phyloP scores from a whole-genome alignment of 208 protist genomes.

The Leishmania martiniquensis region DNA sequence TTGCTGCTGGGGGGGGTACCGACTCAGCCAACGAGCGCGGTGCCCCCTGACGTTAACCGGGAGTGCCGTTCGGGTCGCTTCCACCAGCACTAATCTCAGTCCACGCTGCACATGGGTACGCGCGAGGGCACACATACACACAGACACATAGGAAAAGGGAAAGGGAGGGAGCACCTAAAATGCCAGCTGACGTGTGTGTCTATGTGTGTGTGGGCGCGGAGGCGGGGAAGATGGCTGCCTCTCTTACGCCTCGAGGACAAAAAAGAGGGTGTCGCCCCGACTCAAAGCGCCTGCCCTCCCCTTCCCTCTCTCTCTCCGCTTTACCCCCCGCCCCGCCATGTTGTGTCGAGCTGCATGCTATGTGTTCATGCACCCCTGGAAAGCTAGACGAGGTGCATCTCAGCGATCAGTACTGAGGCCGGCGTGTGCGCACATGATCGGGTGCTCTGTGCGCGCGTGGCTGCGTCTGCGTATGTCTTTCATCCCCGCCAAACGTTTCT shows the following conservation, averaged over 20 bases:
- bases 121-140: neutral
- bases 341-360: neutral
- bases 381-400: neutral
- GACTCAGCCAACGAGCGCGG: neutral
- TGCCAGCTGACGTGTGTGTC: too few relatives aligned
- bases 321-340: too few relatives aligned
- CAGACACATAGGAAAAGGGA: neutral
- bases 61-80: neutral
- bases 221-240: too few relatives aligned
- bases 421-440: too few relatives aligned
- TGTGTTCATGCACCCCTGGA: neutral
- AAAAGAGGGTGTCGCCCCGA: too few relatives aligned
- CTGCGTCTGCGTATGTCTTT: neutral
- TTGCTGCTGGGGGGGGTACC: neutral
- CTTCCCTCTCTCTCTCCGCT: neutral
- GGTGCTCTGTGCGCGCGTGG: neutral
- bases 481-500: too few relatives aligned
- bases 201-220: too few relatives aligned
- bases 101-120: too few relatives aligned
- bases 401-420: neutral
- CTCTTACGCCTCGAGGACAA: too few relatives aligned
- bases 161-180: neutral
- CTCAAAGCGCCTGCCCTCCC: neutral
- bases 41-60: neutral
- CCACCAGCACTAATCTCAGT: neutral